Conservation (phyloP, 78 protist species). For the Dictyostelium discoideum region DNA sequence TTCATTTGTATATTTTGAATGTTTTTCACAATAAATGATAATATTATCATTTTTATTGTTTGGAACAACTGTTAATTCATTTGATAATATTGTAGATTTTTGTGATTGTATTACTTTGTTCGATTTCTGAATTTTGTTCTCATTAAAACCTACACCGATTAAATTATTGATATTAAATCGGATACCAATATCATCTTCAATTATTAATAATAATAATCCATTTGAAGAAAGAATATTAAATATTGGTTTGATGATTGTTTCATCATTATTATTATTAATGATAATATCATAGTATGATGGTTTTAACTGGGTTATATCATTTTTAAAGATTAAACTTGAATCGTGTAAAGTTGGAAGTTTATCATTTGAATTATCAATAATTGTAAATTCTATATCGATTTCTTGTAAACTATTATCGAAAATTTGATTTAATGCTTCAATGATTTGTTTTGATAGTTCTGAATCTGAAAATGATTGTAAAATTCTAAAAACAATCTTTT, state of each 20-base stretch:
- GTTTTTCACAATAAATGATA: neutral
- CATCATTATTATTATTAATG: neutral
- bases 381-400: neutral
- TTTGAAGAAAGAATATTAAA: neutral
- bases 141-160: neutral
- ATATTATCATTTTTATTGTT: neutral
- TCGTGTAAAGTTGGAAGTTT: neutral
- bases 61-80: neutral
- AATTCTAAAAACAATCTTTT: conserved; percentile 1
- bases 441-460: neutral
- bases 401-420: neutral
- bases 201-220: neutral
- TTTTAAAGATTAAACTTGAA: neutral
- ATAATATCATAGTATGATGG: neutral
- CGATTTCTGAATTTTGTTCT: neutral
- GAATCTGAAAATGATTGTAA: neutral
- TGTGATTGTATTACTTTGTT: neutral
- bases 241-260: no score
- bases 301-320: neutral
- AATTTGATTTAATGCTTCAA: neutral
- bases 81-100: neutral
- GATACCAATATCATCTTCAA: neutral
- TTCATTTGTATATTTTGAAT: neutral
- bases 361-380: neutral
- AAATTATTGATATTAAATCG: neutral